Evolutionary conservation across 768 basidiomycete genomes (phyloP), one percentile per base, ranked within the genome.

Genomic region (Lenzites betulinus): DNA sequence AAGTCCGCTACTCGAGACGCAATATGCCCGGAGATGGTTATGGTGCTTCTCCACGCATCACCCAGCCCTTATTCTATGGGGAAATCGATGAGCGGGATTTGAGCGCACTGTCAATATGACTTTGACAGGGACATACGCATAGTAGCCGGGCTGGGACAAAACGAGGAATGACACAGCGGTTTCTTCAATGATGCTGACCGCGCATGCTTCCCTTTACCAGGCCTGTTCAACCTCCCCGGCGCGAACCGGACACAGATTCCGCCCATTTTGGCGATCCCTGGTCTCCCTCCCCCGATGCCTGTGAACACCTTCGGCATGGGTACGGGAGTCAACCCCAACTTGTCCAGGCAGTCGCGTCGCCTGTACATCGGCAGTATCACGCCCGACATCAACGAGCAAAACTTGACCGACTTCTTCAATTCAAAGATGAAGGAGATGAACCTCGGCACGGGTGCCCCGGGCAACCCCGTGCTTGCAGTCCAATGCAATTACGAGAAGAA

Each of bases 401-500:
- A 90, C 70, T 77, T 98, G 43, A 86, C 88, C 16, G 89, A 93
- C 38, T 97, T 98, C 79, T 98, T 99, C 86, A 98, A 98, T 70
- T 78, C 81, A 56, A 94, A 96, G 78, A 98, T 98, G 95, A 85
- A 83, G 41, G 94, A 98, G 75, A 92, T 92, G 87, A 82, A 81
- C 63, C 86, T 95, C 48, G 91, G 93, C 15, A 92, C 92, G 7
- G 89, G 88, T 28, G 85, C 82, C 20, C 85, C 91, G 23, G 94
- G 93, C 22, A 93, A 94, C 64, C 93, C 96, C 11, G 93, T 98
- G 33, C 82, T 95, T 33, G 90, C 90, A 20, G 94, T 97, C 6
- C 94, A 96, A 70, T 91, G 97, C 78, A 98, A 98, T 71, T 95
- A 95, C 69, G 97, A 98, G 75, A 99, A 98, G 81, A 95, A 93